Evolutionary conservation across 2,329 filamentous ascomycete genomes (phyloP).

Genomic region (Penicillium freii): DNA sequence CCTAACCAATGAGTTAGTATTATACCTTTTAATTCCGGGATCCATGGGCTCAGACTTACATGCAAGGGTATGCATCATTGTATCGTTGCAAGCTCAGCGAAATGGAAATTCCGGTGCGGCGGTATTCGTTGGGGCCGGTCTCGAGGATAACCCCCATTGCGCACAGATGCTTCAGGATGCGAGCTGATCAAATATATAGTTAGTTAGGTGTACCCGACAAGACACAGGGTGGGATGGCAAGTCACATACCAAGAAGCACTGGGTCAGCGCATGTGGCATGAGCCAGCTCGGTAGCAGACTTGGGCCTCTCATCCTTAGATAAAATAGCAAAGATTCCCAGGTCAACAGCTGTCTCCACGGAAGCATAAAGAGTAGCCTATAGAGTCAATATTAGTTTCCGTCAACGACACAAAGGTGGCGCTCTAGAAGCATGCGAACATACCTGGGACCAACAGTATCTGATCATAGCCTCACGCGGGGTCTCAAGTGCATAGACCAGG

Average conservation of each 20-base stretch:
- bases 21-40: neutral
- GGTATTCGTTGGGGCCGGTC: constrained; percentile 34
- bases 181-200: constrained; percentile 14
- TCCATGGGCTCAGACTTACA: constrained; percentile 12
- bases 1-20: constrained; percentile 11
- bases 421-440: neutral
- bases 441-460: constrained; percentile 20
- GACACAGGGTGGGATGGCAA: neutral
- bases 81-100: constrained; percentile 23
- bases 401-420: too few relatives aligned
- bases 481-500: constrained; percentile 17
- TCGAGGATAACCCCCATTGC: constrained; percentile 38
- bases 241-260: constrained; percentile 19
- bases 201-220: neutral
- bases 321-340: constrained; percentile 24
- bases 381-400: neutral
- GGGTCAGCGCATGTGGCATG: constrained; percentile 19
- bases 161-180: constrained; percentile 37
- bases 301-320: constrained; percentile 23
- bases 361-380: constrained; percentile 16
- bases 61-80: constrained; percentile 26
- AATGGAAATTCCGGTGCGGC: constrained; percentile 33
- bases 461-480: constrained; percentile 17
- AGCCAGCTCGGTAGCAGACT: constrained; percentile 22
- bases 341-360: constrained; percentile 24